Evolutionary conservation across 345 rosid genomes (phyloP), one percentile per base, ranked within the genome.

Genomic region (Eucalyptus camaldulensis): DNA sequence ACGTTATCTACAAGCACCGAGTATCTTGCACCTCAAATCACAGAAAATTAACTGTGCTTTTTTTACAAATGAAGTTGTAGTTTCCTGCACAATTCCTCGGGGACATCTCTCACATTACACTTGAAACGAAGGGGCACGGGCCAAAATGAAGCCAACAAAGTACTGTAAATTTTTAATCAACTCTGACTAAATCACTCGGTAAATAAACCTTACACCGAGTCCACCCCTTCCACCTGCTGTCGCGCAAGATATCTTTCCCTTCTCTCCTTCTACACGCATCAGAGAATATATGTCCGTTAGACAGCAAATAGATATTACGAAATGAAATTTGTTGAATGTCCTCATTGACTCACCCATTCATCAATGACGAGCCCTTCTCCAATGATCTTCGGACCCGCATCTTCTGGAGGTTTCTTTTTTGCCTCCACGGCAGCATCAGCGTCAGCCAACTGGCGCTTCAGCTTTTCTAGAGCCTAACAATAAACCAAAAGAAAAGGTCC

Each of bases 311-410:
- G 44, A 60, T 14, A 83, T 44, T 44, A 37, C 0, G 4, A 31
- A 49, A 29, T 44, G 49, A 60, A 31, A 8, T 17, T 43, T 31
- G 29, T n/a, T 37, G 50, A 87, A 88, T 33, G 50, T 69, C 31
- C 87, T 21, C 33, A 19, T 17, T 37, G 86, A 94, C 97, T 91
- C 58, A 97, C 99, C 99, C 99, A 98, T 94, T 98, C 99, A 91
- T 98, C 99, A 80, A 98, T 96, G 47, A 98, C 99, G n/a, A 98
- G 99, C 85, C 99, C 99, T 94, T 98, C 99, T 45, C 99, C 99
- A 5, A 97, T 94, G 90, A 97, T 92, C 93, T 89, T 95, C 21
- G 99, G 97, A 86, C 98, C 98, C 22, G 95, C 86, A 87, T 96
- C 99, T 90, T 95, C 98, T 58, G 94, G 95, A 85, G 99, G 98